phyloP scores from a whole-genome alignment of 164 flowering plant species.

The Echeveria elegans region DNA sequence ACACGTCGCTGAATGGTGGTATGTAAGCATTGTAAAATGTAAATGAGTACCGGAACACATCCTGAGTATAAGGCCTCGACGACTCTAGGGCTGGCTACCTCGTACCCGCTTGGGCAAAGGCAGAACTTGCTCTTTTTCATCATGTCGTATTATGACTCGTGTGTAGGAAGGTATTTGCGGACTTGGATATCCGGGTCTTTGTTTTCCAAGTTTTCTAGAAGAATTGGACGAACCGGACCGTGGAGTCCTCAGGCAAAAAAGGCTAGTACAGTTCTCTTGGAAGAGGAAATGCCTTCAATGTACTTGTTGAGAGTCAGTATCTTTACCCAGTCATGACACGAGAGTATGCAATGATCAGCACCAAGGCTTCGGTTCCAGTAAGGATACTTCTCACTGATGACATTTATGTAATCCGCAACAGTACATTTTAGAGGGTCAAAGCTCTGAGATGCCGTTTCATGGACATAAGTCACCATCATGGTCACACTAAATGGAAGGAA shows the following conservation, averaged over 20 bases:
- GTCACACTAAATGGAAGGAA: conserved; percentile 57
- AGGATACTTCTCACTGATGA: conserved; percentile 37
- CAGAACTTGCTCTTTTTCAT: conserved; percentile 31
- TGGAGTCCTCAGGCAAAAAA: conserved; percentile 49
- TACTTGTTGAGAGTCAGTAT: background rate
- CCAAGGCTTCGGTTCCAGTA: conserved; percentile 66
- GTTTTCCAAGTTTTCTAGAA: conserved; percentile 30
- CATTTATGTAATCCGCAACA: conserved; percentile 36
- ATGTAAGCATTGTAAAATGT: conserved; percentile 21
- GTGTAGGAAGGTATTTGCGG: conserved; percentile 18
- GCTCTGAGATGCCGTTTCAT: conserved; percentile 31
- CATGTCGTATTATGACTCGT: conserved; percentile 16
- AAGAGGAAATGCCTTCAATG: conserved; percentile 7
- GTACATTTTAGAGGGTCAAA: conserved; percentile 33
- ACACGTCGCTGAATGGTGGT: conserved; percentile 49
- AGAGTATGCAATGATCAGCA: conserved; percentile 62
- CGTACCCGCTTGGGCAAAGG: conserved; percentile 53
- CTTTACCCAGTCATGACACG: conserved; percentile 81
- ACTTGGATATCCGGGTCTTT: conserved; percentile 33
- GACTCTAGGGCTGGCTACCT: conserved; percentile 54
- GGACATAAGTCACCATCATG: conserved; percentile 35
- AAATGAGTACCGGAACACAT: conserved; percentile 33
- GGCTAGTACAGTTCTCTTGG: conserved; percentile 27
- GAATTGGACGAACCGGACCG: conserved; percentile 22
- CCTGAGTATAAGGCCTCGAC: conserved; percentile 27